Conservation (phyloP, 1,284 basidiomycete genomes). For the Moesziomyces sp. region DNA sequence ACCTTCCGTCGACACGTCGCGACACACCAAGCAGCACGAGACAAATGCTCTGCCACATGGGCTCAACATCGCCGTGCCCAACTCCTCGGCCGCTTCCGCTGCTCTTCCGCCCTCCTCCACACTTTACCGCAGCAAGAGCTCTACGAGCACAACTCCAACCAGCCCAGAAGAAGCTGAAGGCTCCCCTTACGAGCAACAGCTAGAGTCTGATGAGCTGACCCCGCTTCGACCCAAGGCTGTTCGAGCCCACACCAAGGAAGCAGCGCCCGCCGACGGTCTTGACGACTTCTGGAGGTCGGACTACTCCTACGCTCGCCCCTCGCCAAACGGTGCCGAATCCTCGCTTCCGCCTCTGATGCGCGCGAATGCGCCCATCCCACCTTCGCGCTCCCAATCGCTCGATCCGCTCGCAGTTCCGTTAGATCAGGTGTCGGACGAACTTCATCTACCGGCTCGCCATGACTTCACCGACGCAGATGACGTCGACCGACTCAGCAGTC, state of each 20-base stretch:
- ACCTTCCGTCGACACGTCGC: slow-evolving; percentile 2
- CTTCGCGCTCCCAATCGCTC: slow-evolving; percentile 36
- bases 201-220: slow-evolving; percentile 7
- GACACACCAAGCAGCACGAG: not conserved
- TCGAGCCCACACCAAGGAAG: not conserved
- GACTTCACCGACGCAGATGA: slow-evolving; percentile 1
- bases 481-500: not conserved
- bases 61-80: slow-evolving; percentile 10
- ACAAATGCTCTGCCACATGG: slow-evolving; percentile 8
- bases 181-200: slow-evolving; percentile 5
- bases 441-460: not conserved
- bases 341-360: slow-evolving; percentile 37
- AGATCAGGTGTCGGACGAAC: not conserved
- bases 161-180: slow-evolving; percentile 38
- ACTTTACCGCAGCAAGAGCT: slow-evolving; percentile 40
- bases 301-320: slow-evolving; percentile 30
- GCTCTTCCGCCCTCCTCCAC: slow-evolving; percentile 2
- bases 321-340: slow-evolving; percentile 2
- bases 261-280: slow-evolving; percentile 4
- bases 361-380: slow-evolving; percentile 35
- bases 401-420: slow-evolving; percentile 22
- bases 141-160: slow-evolving; percentile 45
- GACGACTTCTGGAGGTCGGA: slow-evolving; percentile 36
- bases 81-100: not conserved
- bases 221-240: not conserved